Evolutionary conservation across 805 yeast species (phyloP), one percentile per base, ranked within the genome.

Genomic region (Yarrowia divulgata): DNA sequence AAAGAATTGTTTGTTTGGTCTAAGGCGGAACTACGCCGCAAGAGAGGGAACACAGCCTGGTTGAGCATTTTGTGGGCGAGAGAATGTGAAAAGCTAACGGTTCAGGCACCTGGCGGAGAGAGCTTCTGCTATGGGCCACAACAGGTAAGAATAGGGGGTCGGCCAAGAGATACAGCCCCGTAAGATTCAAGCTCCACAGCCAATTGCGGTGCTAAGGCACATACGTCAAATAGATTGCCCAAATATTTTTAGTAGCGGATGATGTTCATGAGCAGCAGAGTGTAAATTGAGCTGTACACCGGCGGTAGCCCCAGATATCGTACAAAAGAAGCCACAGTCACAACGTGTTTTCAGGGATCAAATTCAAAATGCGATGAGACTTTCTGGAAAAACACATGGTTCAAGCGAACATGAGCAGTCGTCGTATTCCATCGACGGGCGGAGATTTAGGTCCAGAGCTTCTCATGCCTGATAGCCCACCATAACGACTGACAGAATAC

Each of bases 161-260:
- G 29, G 42, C 40, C 57, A 50, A 50, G 57, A 40, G 57, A 50
- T 50, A 50, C 40, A 23, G 29, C 29, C 29, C 29, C 29, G 57
- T 50, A 40, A 50, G 29, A 34, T 18, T 34, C 57, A n/a, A 34
- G 57, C 40, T 50, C 32, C 16, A 14, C 39, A 32, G 37, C 52
- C 40, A 52, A 18, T 12, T 49, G 39, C 39, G 54, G 54, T 19
- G 35, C 18, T 8, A 6, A 14, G 52, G 8, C 35, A 14, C n/a
- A 14, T 8, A 14, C 8, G 35, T 7, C 52, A 16, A 29, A 8
- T 14, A 16, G n/a, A 40, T 10, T 19, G 32, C 16, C 29, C 19
- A 4, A 12, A 45, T 45, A 19, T 45, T 45, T 18, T 19, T 45
- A 45, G 49, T 45, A 19, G 32, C 19, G 29, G 32, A 45, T 8